Evolutionary conservation across 2,329 filamentous ascomycete species (phyloP), one percentile per base, ranked within the genome.

Genomic region (Parastagonospora avenae): DNA sequence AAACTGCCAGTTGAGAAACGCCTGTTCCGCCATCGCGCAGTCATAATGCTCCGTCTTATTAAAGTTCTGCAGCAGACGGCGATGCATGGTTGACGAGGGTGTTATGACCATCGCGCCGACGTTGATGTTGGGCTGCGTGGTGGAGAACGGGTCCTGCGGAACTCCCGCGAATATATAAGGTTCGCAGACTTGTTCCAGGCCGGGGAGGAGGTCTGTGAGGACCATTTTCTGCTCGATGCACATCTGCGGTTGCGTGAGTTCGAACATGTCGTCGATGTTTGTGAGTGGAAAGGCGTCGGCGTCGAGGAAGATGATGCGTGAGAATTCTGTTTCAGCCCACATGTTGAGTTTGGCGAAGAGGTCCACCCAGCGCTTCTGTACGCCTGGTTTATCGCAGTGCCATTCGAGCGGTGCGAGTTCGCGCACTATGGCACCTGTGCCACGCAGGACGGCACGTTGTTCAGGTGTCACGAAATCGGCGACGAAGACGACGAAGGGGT

Each of bases 301-400:
- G 41, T 73, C 70, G 4, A 73, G 52, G 45, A 70, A 73, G 0
- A 67, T 36, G 12, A 73, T 64, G 15, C 62, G 62, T n/a, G 44
- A 46, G 42, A 71, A 73, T 2, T 67, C 60, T 0, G 61, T 68
- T 42, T 71, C 63, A 7, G 59, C 61, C 69, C 68, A 73, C 66
- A 73, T 72, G 52, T 72, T 60, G 14, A 73, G 59, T 39, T 73
- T 73, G 4, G 68, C 64, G 46, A 73, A 73, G 3, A 72, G 65
- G 38, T 73, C 68, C 45, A 61, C 65, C 67, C 68, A 72, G 2
- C 71, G 57, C 15, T 54, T 46, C 30, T 64, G 58, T 7, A 64
- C 54, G 8, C 59, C 60, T 1, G 48, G 30, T 4, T 57, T 53
- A 15, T 66, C 61, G 19, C 67, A 67, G 8, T 63, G 55, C 67